Evolutionary conservation across 257 asterid genomes (phyloP).

Genomic region (Solanum commersonii): DNA sequence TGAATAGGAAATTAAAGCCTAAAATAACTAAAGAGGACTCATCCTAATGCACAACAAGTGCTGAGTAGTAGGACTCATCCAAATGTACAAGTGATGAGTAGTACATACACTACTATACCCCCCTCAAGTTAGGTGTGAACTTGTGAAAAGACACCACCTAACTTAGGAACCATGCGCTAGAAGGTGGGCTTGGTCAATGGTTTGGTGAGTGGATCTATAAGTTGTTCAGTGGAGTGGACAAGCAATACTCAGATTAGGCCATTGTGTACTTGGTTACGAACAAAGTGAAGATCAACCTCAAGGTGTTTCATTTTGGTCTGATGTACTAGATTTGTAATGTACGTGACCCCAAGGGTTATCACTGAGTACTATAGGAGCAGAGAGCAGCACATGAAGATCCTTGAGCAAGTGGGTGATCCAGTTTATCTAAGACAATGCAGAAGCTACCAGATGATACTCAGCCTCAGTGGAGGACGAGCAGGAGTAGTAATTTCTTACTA

Average conservation of each 20-base stretch:
- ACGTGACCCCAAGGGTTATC: not conserved
- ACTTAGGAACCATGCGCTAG: not conserved
- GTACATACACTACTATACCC: not conserved
- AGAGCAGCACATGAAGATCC: not conserved
- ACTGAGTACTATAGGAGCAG: not conserved
- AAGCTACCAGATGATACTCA: not conserved
- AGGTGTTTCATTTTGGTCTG: not conserved
- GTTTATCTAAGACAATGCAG: not conserved
- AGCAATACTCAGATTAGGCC: not conserved
- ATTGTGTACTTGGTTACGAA: not conserved
- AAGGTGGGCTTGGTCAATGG: not conserved
- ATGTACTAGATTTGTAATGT: not conserved
- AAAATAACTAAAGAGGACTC: not conserved
- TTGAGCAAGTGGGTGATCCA: not conserved
- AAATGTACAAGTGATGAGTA: not conserved
- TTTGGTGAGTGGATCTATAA: not conserved
- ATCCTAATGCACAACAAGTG: not conserved
- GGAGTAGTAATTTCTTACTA: not conserved
- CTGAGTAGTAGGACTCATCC: not conserved
- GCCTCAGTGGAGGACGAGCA: not conserved
- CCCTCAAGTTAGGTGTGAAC: not conserved
- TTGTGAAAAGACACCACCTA: not conserved
- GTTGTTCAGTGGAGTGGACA: not conserved
- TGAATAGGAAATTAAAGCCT: not conserved
- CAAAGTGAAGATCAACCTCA: not conserved